Base-by-base conservation (phyloP, 2,329 filamentous ascomycete species). In the Hymenoscyphus linearis region DNA sequence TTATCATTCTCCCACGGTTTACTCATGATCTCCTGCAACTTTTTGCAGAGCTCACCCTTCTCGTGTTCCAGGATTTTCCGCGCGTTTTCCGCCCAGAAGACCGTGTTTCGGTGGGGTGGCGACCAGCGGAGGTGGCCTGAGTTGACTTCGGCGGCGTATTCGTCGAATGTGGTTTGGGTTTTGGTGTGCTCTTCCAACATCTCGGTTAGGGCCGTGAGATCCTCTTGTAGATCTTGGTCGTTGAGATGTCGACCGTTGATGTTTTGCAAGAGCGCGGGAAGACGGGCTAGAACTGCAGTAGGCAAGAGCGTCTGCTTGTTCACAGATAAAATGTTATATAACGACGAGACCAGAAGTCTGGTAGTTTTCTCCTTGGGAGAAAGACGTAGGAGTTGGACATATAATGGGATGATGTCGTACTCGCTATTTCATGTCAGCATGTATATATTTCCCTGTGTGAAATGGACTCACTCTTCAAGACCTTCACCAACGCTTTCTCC, bases 341-440 rank as follows among this genome's bases (percentile, higher is more conserved):
- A 83, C 7, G 93, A 97, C 10, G 92, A 92, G 52, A 98, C 82
- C 53, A 97, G 85, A 59, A 99, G 83, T 34, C 95, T 87, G 0
- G 93, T 98, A 1, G 93, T 98, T 81, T 99, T 99, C 75, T 98
- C 95, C 76, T 99, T 99, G 52, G 93, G 93, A 2, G 95, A 98
- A 50, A 96, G 81, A 59, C 92, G 89, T 60, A 99, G 82, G 40
- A 99, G 86, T 67, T 96, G 90, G n/a, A 90, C 92, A 75, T 96
- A 97, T 52, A 98, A 84, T 54, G 92, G 83, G 65, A 98, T 83
- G 67, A 98, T 88, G 71, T 98, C 93, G 76, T 96, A 91, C 76
- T 97, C 93, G 68, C 93, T 96, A 66, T 34, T 13, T 12, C 40
- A 12, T 26, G 44, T 50, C 9, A 50, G 44, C 18, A 50, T 12